phyloP scores from a whole-genome alignment of 1,139 yeast genomes.

The Debaryomyces coudertii region DNA sequence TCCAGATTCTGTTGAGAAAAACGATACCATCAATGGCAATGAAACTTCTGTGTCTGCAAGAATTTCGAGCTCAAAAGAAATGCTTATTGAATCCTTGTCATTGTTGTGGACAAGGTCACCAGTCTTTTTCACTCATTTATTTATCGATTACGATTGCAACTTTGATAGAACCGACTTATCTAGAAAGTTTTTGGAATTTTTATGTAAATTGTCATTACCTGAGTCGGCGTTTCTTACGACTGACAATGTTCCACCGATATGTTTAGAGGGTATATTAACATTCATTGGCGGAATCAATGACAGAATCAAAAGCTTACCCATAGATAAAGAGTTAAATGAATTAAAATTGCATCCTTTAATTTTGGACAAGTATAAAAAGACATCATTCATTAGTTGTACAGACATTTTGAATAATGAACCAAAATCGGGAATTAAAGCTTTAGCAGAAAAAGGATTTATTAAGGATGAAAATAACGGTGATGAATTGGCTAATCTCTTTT shows the following conservation, averaged over 20 bases:
- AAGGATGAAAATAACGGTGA: constrained; percentile 51
- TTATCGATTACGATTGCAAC: constrained; percentile 88
- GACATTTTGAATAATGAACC: constrained; percentile 78
- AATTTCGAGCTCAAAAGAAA: constrained; percentile 59
- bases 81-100: constrained; percentile 81
- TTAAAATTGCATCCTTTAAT: constrained; percentile 34
- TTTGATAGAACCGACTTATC: constrained; percentile 84
- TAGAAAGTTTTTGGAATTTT: constrained; percentile 65
- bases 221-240: constrained; percentile 79
- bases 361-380: constrained; percentile 59
- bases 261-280: constrained; percentile 82
- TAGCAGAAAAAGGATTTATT: constrained; percentile 68
- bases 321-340: constrained; percentile 20
- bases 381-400: constrained; percentile 74
- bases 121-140: constrained; percentile 71
- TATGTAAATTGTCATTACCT: constrained; percentile 78
- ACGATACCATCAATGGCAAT: constrained; percentile 30
- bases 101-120: constrained; percentile 86
- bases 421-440: constrained; percentile 65
- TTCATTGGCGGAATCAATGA: constrained; percentile 69
- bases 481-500: constrained; percentile 77
- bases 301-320: constrained; percentile 43
- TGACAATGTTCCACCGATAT: constrained; percentile 88
- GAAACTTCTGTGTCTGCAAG: constrained; percentile 28
- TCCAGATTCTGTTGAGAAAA: constrained; percentile 32